Conservation (phyloP, 305 asterid species). For the Solanum hybrid region DNA sequence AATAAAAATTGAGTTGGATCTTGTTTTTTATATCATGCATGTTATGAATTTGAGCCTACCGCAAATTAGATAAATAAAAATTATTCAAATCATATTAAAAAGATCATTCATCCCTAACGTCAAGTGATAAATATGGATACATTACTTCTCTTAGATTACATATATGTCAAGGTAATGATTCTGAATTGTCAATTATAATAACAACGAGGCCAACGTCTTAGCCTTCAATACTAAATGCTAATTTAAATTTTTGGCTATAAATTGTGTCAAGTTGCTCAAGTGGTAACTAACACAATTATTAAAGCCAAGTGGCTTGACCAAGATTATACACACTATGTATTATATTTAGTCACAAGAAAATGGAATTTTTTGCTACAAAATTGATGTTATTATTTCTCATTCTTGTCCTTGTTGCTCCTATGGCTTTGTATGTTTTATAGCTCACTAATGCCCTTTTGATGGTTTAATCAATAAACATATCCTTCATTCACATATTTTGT, state of each 20-base stretch:
- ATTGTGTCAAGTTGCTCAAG: neutral
- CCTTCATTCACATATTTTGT: neutral
- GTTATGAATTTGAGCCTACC: too few species aligned
- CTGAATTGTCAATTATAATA: neutral
- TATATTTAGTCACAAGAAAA: neutral
- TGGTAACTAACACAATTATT: neutral
- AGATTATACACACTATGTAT: neutral
- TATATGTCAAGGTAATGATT: too few species aligned
- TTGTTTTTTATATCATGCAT: neutral
- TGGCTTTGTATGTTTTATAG: neutral
- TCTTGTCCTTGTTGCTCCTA: neutral
- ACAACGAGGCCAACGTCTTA: neutral
- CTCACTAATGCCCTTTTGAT: neutral
- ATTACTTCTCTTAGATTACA: neutral
- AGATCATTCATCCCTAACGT: too few species aligned
- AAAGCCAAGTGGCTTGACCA: neutral
- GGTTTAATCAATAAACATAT: neutral
- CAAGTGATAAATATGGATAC: neutral
- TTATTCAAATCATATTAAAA: too few species aligned
- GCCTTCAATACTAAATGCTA: neutral
- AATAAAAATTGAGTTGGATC: neutral
- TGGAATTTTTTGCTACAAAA: neutral
- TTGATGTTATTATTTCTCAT: neutral
- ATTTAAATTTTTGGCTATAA: neutral
- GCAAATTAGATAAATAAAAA: too few species aligned